Evolutionary conservation across 2,329 filamentous ascomycete species (phyloP).

Genomic region (Fonsecaea monophora): DNA sequence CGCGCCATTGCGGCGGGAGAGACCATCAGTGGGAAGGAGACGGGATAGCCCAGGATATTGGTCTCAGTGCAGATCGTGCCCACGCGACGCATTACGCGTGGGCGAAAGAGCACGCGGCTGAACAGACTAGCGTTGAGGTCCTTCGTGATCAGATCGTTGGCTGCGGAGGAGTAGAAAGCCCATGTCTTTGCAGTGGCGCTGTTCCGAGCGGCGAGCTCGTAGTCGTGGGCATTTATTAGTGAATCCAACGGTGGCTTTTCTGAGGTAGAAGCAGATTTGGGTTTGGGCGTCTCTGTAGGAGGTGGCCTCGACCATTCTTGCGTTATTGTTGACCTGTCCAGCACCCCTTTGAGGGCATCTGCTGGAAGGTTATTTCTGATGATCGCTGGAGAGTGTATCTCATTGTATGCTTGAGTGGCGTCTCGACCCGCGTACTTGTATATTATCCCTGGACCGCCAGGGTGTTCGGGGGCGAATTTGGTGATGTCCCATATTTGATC

Average conservation of each 20-base stretch:
- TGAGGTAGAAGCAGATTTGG: constrained; percentile 35
- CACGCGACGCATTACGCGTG: constrained; percentile 65
- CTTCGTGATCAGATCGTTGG: constrained; percentile 67
- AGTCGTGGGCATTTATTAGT: constrained; percentile 67
- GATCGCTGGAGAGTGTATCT: constrained; percentile 59
- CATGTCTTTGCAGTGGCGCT: constrained; percentile 69
- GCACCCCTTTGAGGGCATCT: constrained; percentile 57
- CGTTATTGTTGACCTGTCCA: constrained; percentile 58
- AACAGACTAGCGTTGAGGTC: constrained; percentile 63
- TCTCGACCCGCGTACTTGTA: constrained; percentile 59
- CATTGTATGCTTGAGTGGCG: constrained; percentile 61
- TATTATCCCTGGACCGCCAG: constrained; percentile 59
- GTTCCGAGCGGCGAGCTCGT: constrained; percentile 62
- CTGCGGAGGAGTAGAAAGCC: constrained; percentile 72
- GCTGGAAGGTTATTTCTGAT: constrained; percentile 51
- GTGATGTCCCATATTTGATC: constrained; percentile 72
- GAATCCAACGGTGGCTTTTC: constrained; percentile 60
- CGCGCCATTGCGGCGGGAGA: constrained; percentile 70
- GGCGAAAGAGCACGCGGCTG: constrained; percentile 64
- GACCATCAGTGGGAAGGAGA: constrained; percentile 66
- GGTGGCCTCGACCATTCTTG: constrained; percentile 56
- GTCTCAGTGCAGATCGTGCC: constrained; percentile 58
- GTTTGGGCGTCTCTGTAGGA: constrained; percentile 43
- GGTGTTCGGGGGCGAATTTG: constrained; percentile 69
- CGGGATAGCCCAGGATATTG: constrained; percentile 61